Evolutionary conservation across 1,284 basidiomycete species (phyloP).

Genomic region (Grifola frondosa): DNA sequence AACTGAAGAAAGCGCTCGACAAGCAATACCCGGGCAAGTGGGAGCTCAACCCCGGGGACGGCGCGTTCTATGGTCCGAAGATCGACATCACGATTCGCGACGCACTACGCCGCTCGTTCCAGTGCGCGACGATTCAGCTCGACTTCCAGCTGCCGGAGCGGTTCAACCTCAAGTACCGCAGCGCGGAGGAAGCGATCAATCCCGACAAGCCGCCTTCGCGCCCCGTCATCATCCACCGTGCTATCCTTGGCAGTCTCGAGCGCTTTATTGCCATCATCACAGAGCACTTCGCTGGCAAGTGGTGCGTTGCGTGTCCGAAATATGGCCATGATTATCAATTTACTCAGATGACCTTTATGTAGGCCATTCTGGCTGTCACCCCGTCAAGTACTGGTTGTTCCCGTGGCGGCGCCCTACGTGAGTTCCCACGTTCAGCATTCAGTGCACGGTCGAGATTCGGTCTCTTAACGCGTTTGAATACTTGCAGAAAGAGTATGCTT

Average conservation of each 20-base stretch:
- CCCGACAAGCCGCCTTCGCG: slow-evolving; percentile 64
- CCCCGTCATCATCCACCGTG: slow-evolving; percentile 98
- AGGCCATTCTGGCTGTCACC: slow-evolving; percentile 99
- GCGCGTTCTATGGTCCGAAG: slow-evolving; percentile 96
- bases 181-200: slow-evolving; percentile 61
- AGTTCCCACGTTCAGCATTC: slow-evolving; percentile 36
- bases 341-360: neutral
- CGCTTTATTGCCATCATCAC: slow-evolving; percentile 97
- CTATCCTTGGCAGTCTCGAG: slow-evolving; percentile 93
- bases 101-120: slow-evolving; percentile 90
- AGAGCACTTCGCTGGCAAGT: slow-evolving; percentile 97
- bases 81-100: slow-evolving; percentile 98
- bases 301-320: slow-evolving; percentile 51
- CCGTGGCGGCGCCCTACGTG: slow-evolving; percentile 86
- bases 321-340: neutral
- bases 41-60: slow-evolving; percentile 95
- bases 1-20: slow-evolving; percentile 85
- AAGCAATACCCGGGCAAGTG: slow-evolving; percentile 88
- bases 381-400: slow-evolving; percentile 92
- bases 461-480: slow-evolving; percentile 4
- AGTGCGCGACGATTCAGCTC: slow-evolving; percentile 98
- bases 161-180: slow-evolving; percentile 93
- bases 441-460: neutral
- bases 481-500: slow-evolving; percentile 85
- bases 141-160: slow-evolving; percentile 99